Evolutionary conservation across 108 stramenopile species (phyloP).

Genomic region (Skeletonema tropicum): DNA sequence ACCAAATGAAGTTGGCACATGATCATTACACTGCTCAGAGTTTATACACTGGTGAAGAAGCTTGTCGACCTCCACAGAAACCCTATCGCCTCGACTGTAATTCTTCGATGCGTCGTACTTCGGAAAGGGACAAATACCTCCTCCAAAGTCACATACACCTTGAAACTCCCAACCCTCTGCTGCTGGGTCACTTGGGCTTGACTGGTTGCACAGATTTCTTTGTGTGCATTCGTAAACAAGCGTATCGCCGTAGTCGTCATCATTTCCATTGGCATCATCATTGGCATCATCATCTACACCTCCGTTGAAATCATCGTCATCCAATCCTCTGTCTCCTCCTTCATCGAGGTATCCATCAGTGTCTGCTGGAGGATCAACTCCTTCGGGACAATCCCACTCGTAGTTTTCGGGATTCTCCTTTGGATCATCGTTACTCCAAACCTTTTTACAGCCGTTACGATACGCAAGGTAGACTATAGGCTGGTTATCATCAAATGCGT

Average conservation of each 20-base stretch:
- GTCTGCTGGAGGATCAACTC: neutral
- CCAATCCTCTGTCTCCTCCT: neutral
- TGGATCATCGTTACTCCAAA: slow-evolving; percentile 8
- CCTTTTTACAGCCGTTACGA: neutral
- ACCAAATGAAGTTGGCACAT: neutral
- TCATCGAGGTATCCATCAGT: neutral
- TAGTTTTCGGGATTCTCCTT: neutral
- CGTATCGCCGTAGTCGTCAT: neutral
- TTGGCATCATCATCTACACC: neutral
- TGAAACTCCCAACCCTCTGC: neutral
- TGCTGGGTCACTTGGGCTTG: neutral
- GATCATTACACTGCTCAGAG: neutral
- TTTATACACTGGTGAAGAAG: slow-evolving; percentile 1
- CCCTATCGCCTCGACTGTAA: neutral
- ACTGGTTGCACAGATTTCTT: neutral
- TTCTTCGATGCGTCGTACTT: neutral
- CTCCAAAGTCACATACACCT: neutral
- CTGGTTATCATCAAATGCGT: neutral
- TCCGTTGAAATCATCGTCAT: neutral
- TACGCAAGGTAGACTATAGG: neutral
- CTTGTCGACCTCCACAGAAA: neutral
- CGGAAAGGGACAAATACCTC: neutral
- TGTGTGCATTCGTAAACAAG: neutral
- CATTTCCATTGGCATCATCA: neutral
- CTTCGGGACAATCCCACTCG: neutral